Percentiles rank a stretch among this genome's conserved stretches.
Conservation (phyloP, 768 basidiomycete genomes). For the Chalciporus sphaerocephalus region DNA sequence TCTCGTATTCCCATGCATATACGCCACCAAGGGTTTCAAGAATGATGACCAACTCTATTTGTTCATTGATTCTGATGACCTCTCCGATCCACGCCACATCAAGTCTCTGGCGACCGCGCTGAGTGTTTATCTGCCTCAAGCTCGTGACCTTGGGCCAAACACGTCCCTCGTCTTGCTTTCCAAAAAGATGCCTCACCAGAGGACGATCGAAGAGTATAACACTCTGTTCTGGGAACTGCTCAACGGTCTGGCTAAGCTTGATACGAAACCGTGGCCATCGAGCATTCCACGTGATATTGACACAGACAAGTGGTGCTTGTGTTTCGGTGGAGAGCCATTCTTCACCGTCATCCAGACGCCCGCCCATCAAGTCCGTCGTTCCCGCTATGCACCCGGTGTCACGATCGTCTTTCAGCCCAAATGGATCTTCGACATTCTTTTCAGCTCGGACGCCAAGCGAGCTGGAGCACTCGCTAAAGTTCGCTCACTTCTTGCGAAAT, state of each 20-base stretch:
- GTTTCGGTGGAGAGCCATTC: conserved; percentile 20
- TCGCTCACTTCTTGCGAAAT: conserved; percentile 13
- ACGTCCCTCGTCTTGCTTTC: conserved; percentile 19
- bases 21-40: conserved; percentile 23
- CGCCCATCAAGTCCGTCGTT: conserved; percentile 21
- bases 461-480: conserved; percentile 17
- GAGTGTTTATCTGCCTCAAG: conserved; percentile 13
- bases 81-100: conserved; percentile 20
- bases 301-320: conserved; percentile 20
- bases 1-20: conserved; percentile 20
- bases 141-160: conserved; percentile 17
- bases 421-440: conserved; percentile 23
- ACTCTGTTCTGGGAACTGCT: conserved; percentile 18
- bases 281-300: conserved; percentile 18
- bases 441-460: conserved; percentile 18
- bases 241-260: conserved; percentile 16
- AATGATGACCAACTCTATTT: conserved; percentile 19
- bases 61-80: conserved; percentile 22
- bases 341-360: conserved; percentile 21
- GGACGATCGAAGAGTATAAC: conserved; percentile 20
- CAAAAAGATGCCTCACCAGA: conserved; percentile 6
- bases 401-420: conserved; percentile 25
- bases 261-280: conserved; percentile 15
- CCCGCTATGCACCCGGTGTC: conserved; percentile 16
- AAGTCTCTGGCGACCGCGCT: conserved; percentile 14